A percentile compares a stretch with the other conserved stretches of the same genome.
Conservation (phyloP, 148 eudicot genomes). For the Chenopodium formosanum region DNA sequence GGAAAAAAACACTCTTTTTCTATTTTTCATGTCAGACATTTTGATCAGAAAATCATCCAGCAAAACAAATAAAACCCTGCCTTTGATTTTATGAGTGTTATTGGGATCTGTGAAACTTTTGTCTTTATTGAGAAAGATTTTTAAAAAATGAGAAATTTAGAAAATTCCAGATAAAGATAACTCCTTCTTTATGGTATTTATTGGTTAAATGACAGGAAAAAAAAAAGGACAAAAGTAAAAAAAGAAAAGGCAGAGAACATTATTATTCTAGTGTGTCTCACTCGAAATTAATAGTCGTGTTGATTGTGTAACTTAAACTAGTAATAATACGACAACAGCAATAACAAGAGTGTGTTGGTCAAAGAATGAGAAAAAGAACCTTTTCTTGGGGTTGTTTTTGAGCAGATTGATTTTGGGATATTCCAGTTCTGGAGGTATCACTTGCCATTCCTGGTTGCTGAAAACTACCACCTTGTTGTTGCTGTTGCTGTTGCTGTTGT, state of each 20-base stretch:
- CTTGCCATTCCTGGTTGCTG: conserved; percentile 42
- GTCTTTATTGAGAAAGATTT: conserved; percentile 17
- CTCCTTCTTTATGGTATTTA: neutral
- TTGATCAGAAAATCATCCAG: conserved; percentile 42
- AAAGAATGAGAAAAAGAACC: conserved; percentile 35
- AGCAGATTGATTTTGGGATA: conserved; percentile 49
- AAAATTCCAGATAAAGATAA: neutral
- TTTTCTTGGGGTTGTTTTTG: conserved; percentile 54
- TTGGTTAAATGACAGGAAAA: neutral
- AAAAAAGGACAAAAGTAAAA: no score
- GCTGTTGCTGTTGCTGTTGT: conserved; percentile 23
- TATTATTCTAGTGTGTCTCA: no score
- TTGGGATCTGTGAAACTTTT: conserved; percentile 51
- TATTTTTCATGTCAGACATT: conserved; percentile 41
- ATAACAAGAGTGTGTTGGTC: neutral
- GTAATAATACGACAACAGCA: no score
- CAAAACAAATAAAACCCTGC: conserved; percentile 29
- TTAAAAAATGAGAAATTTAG: neutral
- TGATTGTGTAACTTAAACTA: no score
- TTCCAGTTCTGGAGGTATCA: conserved; percentile 41
- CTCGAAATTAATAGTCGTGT: no score
- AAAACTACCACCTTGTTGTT: conserved; percentile 22
- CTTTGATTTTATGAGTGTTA: conserved; percentile 38
- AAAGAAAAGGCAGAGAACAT: neutral
- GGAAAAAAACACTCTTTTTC: conserved; percentile 2